phyloP scores from a whole-genome alignment of 306 rosid species.

The Delonix regia region DNA sequence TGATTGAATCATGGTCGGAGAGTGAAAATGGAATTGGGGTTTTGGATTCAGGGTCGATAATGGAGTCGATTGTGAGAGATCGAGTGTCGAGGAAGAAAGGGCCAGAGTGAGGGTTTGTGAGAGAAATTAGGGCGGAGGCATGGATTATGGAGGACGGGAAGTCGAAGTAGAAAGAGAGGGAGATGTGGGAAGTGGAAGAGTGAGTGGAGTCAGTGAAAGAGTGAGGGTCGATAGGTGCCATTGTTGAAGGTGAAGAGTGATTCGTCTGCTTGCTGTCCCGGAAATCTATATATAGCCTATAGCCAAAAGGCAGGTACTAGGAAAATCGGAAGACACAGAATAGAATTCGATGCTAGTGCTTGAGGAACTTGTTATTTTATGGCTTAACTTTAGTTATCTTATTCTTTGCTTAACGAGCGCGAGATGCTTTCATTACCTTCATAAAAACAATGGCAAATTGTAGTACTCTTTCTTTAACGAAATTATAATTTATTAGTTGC shows the following conservation, averaged over 20 bases:
- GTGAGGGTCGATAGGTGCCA: conserved; percentile 92
- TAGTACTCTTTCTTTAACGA: too few relatives aligned
- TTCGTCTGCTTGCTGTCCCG: not conserved
- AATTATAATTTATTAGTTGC: too few relatives aligned
- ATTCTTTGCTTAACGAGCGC: not conserved
- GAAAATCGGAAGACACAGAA: not conserved
- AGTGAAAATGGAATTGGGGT: conserved; percentile 56
- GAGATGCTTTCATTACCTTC: not conserved
- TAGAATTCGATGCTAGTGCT: not conserved
- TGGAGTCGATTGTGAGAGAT: conserved; percentile 59
- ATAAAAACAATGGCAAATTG: too few relatives aligned
- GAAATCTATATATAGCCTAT: too few relatives aligned
- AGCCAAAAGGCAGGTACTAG: too few relatives aligned
- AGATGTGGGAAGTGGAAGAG: conserved; percentile 54
- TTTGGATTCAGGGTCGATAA: conserved; percentile 47
- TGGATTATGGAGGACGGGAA: conserved; percentile 66
- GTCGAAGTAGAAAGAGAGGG: conserved; percentile 71
- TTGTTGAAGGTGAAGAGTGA: conserved; percentile 20
- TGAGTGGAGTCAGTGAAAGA: conserved; percentile 78
- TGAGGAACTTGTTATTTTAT: not conserved
- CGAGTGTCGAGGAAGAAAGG: conserved; percentile 80
- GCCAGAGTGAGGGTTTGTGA: conserved; percentile 57
- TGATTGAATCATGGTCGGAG: conserved; percentile 56
- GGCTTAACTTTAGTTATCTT: too few relatives aligned
- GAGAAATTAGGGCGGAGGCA: conserved; percentile 64